Evolutionary conservation across 2,329 filamentous ascomycete species (phyloP).

Genomic region (Aspergillus bombycis): DNA sequence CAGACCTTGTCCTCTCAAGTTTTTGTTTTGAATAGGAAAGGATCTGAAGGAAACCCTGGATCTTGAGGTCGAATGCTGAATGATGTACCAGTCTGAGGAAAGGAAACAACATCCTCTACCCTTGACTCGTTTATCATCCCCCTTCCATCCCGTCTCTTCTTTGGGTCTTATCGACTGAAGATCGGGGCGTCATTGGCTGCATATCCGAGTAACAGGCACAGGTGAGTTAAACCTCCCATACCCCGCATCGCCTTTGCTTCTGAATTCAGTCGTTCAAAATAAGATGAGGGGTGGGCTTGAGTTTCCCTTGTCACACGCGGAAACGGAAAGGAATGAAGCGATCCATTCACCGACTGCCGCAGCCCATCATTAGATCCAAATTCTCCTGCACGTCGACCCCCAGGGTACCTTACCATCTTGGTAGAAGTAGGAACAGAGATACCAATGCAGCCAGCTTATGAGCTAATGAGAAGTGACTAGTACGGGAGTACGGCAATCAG

Average conservation of each 20-base stretch:
- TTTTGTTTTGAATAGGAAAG: not conserved
- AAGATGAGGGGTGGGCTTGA: conserved; percentile 2
- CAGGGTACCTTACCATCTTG: not conserved
- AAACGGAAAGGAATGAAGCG: conserved; percentile 1
- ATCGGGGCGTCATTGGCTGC: not conserved
- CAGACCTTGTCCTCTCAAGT: not conserved
- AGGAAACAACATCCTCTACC: conserved; percentile 2
- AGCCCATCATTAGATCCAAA: conserved; percentile 2
- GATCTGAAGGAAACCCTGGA: not conserved
- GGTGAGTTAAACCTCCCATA: not conserved
- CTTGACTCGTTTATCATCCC: conserved; percentile 11
- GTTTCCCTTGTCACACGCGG: not conserved
- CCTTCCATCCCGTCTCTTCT: not conserved
- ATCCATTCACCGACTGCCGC: not conserved
- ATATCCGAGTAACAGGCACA: not conserved
- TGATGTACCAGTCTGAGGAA: not conserved
- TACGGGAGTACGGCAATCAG: not conserved
- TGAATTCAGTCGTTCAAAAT: not conserved
- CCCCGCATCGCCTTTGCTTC: not conserved
- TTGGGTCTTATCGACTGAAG: not conserved
- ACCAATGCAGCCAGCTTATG: not conserved
- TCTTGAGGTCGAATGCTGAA: not conserved
- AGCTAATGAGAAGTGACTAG: not conserved
- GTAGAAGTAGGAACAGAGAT: conserved; percentile 8
- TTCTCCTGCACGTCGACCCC: conserved; percentile 3